Evolutionary conservation across 2,329 filamentous ascomycete genomes (phyloP).

Genomic region (Cladosporium cucumerinum): DNA sequence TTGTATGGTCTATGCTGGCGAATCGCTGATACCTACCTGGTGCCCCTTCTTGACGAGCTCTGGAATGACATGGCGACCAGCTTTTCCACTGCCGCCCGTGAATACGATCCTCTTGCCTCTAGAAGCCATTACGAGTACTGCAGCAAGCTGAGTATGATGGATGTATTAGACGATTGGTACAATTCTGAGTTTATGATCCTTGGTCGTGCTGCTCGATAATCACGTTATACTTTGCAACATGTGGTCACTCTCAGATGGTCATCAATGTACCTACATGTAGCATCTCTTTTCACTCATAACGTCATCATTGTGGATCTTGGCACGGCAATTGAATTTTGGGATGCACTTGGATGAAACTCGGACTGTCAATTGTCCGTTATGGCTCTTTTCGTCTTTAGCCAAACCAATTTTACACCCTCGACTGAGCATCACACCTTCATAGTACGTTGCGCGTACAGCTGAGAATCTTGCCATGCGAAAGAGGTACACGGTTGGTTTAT

Average conservation of each 20-base stretch:
- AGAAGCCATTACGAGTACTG: constrained; percentile 22
- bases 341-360: neutral
- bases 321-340: neutral
- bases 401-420: neutral
- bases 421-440: neutral
- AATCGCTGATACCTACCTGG: constrained; percentile 27
- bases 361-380: neutral
- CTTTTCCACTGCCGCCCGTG: constrained; percentile 55
- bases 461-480: neutral
- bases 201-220: neutral
- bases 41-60: constrained; percentile 51
- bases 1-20: neutral
- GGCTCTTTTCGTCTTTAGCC: neutral
- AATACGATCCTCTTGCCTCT: constrained; percentile 47
- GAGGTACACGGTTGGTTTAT: neutral
- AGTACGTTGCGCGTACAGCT: neutral
- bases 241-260: neutral
- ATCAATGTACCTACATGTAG: neutral
- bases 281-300: neutral
- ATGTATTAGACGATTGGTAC: neutral
- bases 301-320: neutral
- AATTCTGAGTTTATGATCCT: accelerated
- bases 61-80: constrained; percentile 52
- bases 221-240: neutral
- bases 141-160: neutral